phyloP scores from a whole-genome alignment of 306 rosid species.

The Medicago ruthenica region DNA sequence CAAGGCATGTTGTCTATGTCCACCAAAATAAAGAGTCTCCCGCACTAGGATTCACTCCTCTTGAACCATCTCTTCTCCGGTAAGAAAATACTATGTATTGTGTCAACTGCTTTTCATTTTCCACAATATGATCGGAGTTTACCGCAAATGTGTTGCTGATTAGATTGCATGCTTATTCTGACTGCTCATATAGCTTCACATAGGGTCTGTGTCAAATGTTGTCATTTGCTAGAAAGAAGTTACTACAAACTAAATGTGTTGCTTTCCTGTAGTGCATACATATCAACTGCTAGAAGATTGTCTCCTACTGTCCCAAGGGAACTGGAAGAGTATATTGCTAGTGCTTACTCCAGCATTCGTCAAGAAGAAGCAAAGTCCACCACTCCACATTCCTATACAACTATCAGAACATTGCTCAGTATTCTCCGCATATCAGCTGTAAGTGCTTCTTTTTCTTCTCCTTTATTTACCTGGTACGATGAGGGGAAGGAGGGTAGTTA shows the following conservation, averaged over 20 bases:
- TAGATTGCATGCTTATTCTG: slow-evolving; percentile 31
- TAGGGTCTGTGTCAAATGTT: slow-evolving; percentile 22
- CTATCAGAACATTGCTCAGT: slow-evolving; percentile 95
- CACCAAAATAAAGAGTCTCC: slow-evolving; percentile 96
- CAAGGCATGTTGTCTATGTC: slow-evolving; percentile 91
- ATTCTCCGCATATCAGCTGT: slow-evolving; percentile 96
- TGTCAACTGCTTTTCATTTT: slow-evolving; percentile 12
- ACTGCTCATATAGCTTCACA: slow-evolving; percentile 20
- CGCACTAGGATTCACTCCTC: slow-evolving; percentile 92
- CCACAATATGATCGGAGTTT: slow-evolving; percentile 3
- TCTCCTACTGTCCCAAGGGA: slow-evolving; percentile 86
- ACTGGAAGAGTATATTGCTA: slow-evolving; percentile 93
- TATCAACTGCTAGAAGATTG: slow-evolving; percentile 92
- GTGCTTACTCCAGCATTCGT: slow-evolving; percentile 86
- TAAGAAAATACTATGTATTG: slow-evolving; percentile 38
- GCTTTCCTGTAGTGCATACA: slow-evolving; percentile 67
- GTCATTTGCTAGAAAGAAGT: slow-evolving; percentile 24
- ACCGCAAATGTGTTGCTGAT: slow-evolving; percentile 13
- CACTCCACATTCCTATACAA: slow-evolving; percentile 93
- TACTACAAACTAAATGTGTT: slow-evolving; percentile 20
- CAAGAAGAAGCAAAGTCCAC: slow-evolving; percentile 94
- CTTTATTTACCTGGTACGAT: slow-evolving; percentile 8
- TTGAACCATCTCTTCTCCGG: slow-evolving; percentile 97
- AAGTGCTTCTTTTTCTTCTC: slow-evolving; percentile 43
- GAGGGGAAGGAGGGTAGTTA: slow-evolving; percentile 14